These are phyloP conservation scores for Centaurea solstitialis DNA, from an alignment of 129 eudicot genomes.

Conservation along the genomic window DNA sequence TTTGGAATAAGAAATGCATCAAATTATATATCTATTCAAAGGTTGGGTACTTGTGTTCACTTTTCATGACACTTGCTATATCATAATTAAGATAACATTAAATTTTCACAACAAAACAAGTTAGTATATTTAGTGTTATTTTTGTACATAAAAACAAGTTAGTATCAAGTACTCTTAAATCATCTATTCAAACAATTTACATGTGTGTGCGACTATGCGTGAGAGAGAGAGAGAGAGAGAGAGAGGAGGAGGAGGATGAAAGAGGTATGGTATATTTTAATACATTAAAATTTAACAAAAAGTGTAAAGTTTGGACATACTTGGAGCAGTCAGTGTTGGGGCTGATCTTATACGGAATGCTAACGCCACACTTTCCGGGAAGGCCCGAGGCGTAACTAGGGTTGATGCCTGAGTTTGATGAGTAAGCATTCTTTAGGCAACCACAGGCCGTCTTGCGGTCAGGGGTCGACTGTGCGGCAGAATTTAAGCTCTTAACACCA, in stretches of 20 bases:
- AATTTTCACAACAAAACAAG: too few relatives aligned
- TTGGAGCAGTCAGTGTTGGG: slow-evolving; percentile 37
- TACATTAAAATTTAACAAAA: not conserved
- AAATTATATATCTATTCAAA: too few relatives aligned
- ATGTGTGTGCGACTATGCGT: too few relatives aligned
- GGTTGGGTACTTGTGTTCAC: too few relatives aligned
- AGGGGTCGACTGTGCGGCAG: slow-evolving; percentile 21
- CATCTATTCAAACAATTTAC: too few relatives aligned
- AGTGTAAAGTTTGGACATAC: slow-evolving; percentile 8
- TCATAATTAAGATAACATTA: too few relatives aligned
- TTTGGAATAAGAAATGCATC: not conserved
- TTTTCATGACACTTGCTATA: too few relatives aligned
- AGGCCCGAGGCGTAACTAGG: slow-evolving; percentile 21
- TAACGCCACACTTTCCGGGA: slow-evolving; percentile 38
- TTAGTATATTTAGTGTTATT: too few relatives aligned
- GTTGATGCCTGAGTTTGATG: not conserved
- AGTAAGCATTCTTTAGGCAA: slow-evolving; percentile 27
- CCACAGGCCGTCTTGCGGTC: slow-evolving; percentile 36
- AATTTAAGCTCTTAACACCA: slow-evolving; percentile 17
- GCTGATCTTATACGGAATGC: slow-evolving; percentile 39
- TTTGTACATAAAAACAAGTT: too few relatives aligned
- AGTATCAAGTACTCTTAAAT: too few relatives aligned
- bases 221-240: not conserved
- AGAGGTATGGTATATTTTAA: not conserved
- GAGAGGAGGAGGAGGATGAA: too few relatives aligned